Evolutionary conservation across 2,329 filamentous ascomycete genomes (phyloP).

Genomic region (Lachnellula arida): DNA sequence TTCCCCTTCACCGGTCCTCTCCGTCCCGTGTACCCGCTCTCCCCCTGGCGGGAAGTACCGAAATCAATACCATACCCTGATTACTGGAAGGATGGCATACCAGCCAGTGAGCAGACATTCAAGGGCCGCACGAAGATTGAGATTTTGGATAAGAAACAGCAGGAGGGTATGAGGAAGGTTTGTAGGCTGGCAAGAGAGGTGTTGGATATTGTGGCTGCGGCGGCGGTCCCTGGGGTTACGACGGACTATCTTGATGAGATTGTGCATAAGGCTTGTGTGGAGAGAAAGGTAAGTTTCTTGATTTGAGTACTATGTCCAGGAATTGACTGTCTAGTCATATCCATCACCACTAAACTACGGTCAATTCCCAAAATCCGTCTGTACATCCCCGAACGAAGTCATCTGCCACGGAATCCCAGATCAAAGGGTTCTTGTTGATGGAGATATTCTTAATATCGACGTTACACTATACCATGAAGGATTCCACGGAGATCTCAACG

Average conservation of each 20-base stretch:
- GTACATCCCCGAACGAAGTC: conserved; percentile 92
- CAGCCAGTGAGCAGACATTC: conserved; percentile 54
- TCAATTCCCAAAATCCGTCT: conserved; percentile 96
- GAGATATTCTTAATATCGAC: conserved; percentile 96
- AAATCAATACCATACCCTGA: conserved; percentile 79
- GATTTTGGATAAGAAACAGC: conserved; percentile 72
- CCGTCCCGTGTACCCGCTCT: conserved; percentile 83
- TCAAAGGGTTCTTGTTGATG: conserved; percentile 77
- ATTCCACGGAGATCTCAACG: conserved; percentile 94
- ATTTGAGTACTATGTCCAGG: neutral
- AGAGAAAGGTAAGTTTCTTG: conserved; percentile 71
- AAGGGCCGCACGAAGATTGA: conserved; percentile 74
- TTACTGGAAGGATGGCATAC: conserved; percentile 80
- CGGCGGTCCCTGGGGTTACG: conserved; percentile 82
- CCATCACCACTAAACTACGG: conserved; percentile 94
- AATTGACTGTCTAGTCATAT: conserved; percentile 62
- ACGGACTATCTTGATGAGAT: conserved; percentile 94
- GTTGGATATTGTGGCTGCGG: conserved; percentile 82
- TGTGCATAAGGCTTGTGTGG: conserved; percentile 90
- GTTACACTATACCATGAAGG: conserved; percentile 91
- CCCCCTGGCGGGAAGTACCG: conserved; percentile 66
- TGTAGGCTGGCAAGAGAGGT: conserved; percentile 86
- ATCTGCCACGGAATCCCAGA: conserved; percentile 99
- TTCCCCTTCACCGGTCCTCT: conserved; percentile 78
- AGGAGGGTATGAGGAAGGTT: conserved; percentile 85